Evolutionary conservation across 495 filamentous ascomycete genomes (phyloP), one percentile per base, ranked within the genome.

Genomic region (Lasiosphaeria hispida): DNA sequence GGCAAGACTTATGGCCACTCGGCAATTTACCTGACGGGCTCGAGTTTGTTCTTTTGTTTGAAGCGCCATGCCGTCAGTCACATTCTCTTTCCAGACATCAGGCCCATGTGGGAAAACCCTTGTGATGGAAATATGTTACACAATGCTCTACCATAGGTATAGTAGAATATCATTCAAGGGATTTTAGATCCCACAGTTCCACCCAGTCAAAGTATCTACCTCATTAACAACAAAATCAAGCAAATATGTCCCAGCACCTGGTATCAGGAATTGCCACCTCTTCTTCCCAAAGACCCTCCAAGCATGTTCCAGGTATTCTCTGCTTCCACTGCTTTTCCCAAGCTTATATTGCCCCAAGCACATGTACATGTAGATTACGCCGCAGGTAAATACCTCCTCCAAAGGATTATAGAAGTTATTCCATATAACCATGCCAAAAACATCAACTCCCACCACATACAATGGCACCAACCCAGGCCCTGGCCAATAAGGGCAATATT

Each of bases 281-380:
- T 45, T 18, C 42, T 18, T 45, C 42, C 8, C 15, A 18, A 45
- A 45, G 42, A 45, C 42, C 15, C 15, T n/a, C 42, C 15, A 13
- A 18, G 42, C 42, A n/a, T 17, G 11, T 45, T 45, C 42, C 1
- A 45, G 42, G 8, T 18, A 17, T 18, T 45, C 42, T 18, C 42
- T 6, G n/a, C 42, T 45, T n/a, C 42, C 42, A 45, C 42, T 45
- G 42, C 11, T 6, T 1, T 45, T 45, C 3, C n/a, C 42, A 18
- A 45, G 42, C 42, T 45, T 45, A 18, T 45, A 18, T 17, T 18
- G 42, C 42, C 11, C 42, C 15, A 45, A 18, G 42, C 42, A 45
- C 42, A 45, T 45, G 42, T 45, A 17, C 42, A 45, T 45, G 15
- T 45, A 45, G 15, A 45, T 45, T n/a, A 45, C 42, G 42, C 42